Percentiles rank a stretch among this genome's conserved stretches.
Conservation (phyloP, 345 rosid genomes). For the Salix exigua region DNA sequence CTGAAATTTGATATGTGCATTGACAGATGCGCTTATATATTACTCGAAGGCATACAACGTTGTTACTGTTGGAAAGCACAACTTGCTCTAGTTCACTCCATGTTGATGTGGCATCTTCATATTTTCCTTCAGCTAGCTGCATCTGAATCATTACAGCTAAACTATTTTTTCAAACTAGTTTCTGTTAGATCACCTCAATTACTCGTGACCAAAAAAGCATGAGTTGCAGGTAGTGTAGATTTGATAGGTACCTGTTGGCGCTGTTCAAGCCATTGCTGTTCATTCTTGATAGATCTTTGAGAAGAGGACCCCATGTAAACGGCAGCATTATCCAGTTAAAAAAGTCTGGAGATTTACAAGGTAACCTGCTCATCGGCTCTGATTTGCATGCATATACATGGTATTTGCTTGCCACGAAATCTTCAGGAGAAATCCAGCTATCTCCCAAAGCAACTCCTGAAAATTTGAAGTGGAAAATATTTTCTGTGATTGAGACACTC, state of each 20-base stretch:
- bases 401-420: constrained; percentile 31
- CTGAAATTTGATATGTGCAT: not conserved
- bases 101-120: constrained; percentile 25
- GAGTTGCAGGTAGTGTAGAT: not conserved
- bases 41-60: constrained; percentile 22
- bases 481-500: too few relatives aligned
- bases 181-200: not conserved
- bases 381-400: not conserved
- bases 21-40: not conserved
- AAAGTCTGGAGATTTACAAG: too few relatives aligned
- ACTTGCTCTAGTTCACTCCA: constrained; percentile 25
- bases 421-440: constrained; percentile 49
- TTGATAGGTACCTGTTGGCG: constrained; percentile 27
- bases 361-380: not conserved
- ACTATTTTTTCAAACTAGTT: constrained; percentile 8
- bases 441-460: constrained; percentile 51
- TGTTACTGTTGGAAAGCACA: constrained; percentile 20
- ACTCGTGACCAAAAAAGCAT: not conserved
- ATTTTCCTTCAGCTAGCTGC: constrained; percentile 31
- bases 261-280: constrained; percentile 21
- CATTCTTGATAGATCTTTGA: constrained; percentile 41
- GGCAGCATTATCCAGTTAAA: constrained; percentile 1
- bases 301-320: constrained; percentile 49
- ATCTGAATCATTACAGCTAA: constrained; percentile 30
- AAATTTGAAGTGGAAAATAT: not conserved